phyloP scores from a whole-genome alignment of 495 filamentous ascomycete genomes.

The Annulohypoxylon bovei region DNA sequence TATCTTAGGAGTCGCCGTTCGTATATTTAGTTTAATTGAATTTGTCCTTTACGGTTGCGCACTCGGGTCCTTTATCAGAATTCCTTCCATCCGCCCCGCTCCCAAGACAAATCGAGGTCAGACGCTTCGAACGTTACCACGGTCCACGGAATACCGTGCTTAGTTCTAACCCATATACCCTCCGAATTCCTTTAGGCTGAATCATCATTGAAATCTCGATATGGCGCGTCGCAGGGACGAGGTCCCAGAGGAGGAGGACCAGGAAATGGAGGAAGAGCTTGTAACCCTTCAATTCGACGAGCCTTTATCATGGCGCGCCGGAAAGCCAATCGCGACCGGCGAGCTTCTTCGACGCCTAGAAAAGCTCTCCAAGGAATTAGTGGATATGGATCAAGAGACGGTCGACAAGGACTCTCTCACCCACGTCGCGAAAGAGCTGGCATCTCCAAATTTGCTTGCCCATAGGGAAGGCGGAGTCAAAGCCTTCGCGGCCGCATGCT shows the following conservation, averaged over 20 bases:
- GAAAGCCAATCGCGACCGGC: slow-evolving; percentile 84
- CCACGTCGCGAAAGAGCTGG: slow-evolving; percentile 88
- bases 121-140: slow-evolving; percentile 7
- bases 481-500: slow-evolving; percentile 86
- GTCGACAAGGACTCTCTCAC: slow-evolving; percentile 80
- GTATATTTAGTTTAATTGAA: slow-evolving; percentile 22
- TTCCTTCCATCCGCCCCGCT: slow-evolving; percentile 21
- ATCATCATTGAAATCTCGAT: background rate
- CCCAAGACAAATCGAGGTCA: slow-evolving; percentile 14
- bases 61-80: slow-evolving; percentile 9
- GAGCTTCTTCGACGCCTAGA: slow-evolving; percentile 85
- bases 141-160: background rate
- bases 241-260: slow-evolving; percentile 47
- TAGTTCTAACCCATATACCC: background rate
- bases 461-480: slow-evolving; percentile 95
- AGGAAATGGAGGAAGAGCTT: slow-evolving; percentile 48
- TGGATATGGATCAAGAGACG: slow-evolving; percentile 87
- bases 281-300: slow-evolving; percentile 78
- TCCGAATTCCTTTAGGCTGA: background rate
- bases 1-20: background rate
- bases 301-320: slow-evolving; percentile 89
- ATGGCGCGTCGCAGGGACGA: slow-evolving; percentile 48
- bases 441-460: slow-evolving; percentile 77
- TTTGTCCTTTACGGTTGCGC: slow-evolving; percentile 14
- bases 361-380: slow-evolving; percentile 82